Percentiles rank a stretch among this genome's conserved stretches.
These are phyloP conservation scores for Penstemon newberryi DNA, from an alignment of 257 asterid genomes.

Conservation along the genomic window DNA sequence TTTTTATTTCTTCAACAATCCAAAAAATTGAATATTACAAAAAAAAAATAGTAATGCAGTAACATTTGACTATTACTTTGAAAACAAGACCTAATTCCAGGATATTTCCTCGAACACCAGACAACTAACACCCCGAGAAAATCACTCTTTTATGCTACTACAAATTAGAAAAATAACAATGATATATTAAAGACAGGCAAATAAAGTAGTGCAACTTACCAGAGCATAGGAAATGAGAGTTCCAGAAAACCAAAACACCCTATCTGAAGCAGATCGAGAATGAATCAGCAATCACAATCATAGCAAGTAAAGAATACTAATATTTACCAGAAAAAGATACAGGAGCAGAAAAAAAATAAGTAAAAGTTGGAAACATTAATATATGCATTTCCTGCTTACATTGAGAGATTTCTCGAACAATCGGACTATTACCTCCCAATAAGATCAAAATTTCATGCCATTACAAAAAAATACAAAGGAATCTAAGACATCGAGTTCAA, in stretches of 20 bases:
- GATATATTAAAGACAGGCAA: neutral
- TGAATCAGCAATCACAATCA: constrained; percentile 23
- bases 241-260: constrained; percentile 19
- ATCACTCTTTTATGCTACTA: neutral
- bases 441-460: too few species aligned
- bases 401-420: too few species aligned
- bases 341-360: neutral
- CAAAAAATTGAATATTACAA: neutral
- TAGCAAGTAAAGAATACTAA: too few species aligned
- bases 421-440: too few species aligned
- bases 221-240: constrained; percentile 15
- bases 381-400: too few species aligned
- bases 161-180: neutral
- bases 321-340: too few species aligned
- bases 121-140: neutral
- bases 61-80: neutral
- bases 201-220: neutral
- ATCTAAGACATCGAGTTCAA: too few species aligned
- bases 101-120: neutral
- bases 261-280: constrained; percentile 28
- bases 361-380: neutral
- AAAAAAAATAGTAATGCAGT: neutral
- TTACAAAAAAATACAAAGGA: too few species aligned
- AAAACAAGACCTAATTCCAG: neutral
- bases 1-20: neutral